Conservation (phyloP, 108 stramenopile genomes). For the Conticribra guillardii region DNA sequence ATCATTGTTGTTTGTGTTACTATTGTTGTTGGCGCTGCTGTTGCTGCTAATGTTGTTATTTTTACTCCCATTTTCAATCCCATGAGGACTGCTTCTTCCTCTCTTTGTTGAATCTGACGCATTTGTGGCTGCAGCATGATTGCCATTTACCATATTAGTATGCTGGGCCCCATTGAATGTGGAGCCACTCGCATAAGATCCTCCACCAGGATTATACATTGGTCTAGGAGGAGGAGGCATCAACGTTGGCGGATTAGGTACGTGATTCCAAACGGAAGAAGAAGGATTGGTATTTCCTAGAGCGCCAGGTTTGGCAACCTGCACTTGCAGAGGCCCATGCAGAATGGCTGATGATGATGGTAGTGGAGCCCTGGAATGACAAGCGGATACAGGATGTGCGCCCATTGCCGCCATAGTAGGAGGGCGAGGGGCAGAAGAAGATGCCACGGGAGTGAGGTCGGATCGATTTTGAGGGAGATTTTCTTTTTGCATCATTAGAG, state of each 20-base stretch:
- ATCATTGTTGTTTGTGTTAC: conserved; percentile 2
- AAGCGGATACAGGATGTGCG: neutral
- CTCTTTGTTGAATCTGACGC: neutral
- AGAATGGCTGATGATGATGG: neutral
- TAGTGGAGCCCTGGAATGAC: neutral
- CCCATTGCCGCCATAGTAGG: neutral
- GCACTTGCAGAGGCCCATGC: too few species aligned
- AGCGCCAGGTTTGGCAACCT: too few species aligned
- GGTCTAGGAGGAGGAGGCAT: conserved; percentile 35
- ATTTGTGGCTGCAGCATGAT: neutral
- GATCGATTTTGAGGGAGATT: neutral
- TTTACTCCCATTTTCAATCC: neutral
- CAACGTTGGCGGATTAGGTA: neutral
- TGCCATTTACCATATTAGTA: neutral
- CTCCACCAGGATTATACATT: conserved; percentile 13
- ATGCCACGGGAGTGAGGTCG: conserved; percentile 1
- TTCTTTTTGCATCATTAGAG: neutral
- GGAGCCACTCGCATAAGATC: neutral
- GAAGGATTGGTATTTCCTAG: neutral
- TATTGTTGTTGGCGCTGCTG: too few species aligned
- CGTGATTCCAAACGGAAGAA: neutral
- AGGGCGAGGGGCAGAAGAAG: conserved; percentile 1
- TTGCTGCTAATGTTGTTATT: neutral
- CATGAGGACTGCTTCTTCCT: neutral
- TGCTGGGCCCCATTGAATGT: neutral